Conservation (phyloP, 495 filamentous ascomycete genomes). For the Copromyces sp. region DNA sequence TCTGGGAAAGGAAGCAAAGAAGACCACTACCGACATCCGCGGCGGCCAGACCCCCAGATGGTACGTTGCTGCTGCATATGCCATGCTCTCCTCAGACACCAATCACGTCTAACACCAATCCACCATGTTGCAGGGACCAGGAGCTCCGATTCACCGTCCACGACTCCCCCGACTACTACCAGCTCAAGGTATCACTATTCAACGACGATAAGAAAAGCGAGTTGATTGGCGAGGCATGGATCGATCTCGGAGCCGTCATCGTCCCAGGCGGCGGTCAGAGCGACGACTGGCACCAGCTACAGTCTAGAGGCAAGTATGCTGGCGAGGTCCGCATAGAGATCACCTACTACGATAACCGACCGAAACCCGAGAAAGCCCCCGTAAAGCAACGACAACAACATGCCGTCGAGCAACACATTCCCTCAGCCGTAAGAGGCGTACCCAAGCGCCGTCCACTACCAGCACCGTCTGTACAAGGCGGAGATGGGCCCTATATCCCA, state of each 20-base stretch:
- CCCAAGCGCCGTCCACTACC: conserved; percentile 71
- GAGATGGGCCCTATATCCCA: conserved; percentile 18
- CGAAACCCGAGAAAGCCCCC: conserved; percentile 57
- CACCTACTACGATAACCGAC: conserved; percentile 87
- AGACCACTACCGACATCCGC: conserved; percentile 87
- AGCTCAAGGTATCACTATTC: conserved; percentile 89
- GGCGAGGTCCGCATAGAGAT: conserved; percentile 91
- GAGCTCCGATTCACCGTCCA: conserved; percentile 93
- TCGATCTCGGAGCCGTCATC: conserved; percentile 71
- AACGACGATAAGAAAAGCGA: conserved; percentile 97
- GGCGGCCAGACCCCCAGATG: conserved; percentile 95
- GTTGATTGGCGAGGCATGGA: conserved; percentile 85
- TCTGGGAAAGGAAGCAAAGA: conserved; percentile 94
- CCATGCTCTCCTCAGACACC: background rate
- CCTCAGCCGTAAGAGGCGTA: conserved; percentile 14
- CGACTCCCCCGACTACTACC: conserved; percentile 90
- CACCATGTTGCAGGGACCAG: conserved; percentile 62
- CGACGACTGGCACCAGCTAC: conserved; percentile 82
- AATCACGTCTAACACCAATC: conserved; percentile 4
- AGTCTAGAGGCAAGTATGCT: conserved; percentile 85
- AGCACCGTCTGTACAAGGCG: conserved; percentile 21
- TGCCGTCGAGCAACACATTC: background rate
- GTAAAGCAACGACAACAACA: conserved; percentile 34
- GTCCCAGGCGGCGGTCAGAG: conserved; percentile 81
- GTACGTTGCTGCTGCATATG: conserved; percentile 40